Percentiles rank a stretch among this genome's conserved stretches.
phyloP scores from a whole-genome alignment of 352 stramenopile species.

The Pythium chondricola region DNA sequence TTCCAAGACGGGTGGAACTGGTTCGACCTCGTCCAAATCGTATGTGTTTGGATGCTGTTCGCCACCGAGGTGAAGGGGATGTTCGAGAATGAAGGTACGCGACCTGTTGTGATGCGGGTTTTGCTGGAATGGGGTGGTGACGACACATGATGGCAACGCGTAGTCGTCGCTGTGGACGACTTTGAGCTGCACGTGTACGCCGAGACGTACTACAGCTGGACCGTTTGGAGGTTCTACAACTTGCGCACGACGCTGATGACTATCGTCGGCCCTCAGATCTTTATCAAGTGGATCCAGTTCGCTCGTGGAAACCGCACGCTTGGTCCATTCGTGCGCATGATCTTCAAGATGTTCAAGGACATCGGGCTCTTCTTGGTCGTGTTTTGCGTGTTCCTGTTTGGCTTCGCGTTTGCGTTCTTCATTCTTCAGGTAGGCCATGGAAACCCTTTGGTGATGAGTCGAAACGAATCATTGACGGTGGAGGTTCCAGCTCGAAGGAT shows the following conservation, averaged over 20 bases:
- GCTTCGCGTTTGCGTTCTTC: slow-evolving; percentile 78
- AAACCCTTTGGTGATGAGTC: not conserved
- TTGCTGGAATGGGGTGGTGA: no score
- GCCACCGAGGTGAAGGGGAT: slow-evolving; percentile 43
- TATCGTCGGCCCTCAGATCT: slow-evolving; percentile 72
- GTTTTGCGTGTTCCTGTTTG: slow-evolving; percentile 63
- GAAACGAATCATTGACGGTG: not conserved
- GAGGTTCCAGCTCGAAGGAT: slow-evolving; percentile 50
- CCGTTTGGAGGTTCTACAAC: slow-evolving; percentile 55
- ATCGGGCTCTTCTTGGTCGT: slow-evolving; percentile 72
- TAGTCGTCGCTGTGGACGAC: slow-evolving; percentile 20
- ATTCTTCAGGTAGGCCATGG: slow-evolving; percentile 56
- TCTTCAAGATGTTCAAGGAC: slow-evolving; percentile 85
- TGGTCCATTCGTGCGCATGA: slow-evolving; percentile 80
- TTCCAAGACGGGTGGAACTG: slow-evolving; percentile 72
- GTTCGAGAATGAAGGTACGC: slow-evolving; percentile 24
- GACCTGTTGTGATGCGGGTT: no score
- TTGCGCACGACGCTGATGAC: slow-evolving; percentile 73
- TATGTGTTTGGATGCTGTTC: slow-evolving; percentile 61
- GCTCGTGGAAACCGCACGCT: slow-evolving; percentile 55
- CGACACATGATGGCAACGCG: not conserved
- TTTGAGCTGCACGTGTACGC: slow-evolving; percentile 51
- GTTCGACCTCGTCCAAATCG: slow-evolving; percentile 70
- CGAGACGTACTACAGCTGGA: slow-evolving; percentile 53
- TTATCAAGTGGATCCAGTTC: slow-evolving; percentile 81